Evolutionary conservation across 1,284 basidiomycete genomes (phyloP).

Genomic region (Marasmius fiardii): DNA sequence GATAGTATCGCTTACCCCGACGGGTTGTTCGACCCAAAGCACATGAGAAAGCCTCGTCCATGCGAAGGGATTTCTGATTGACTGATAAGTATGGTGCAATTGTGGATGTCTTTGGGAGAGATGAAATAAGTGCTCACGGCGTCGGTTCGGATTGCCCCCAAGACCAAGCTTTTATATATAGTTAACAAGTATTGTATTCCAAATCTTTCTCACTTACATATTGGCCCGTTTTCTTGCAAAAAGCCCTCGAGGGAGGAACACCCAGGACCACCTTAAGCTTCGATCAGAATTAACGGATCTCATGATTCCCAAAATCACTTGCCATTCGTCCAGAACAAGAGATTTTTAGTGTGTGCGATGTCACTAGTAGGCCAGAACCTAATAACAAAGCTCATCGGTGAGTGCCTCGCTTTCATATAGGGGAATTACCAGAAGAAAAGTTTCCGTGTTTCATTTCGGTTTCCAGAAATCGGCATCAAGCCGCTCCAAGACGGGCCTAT

Average conservation of each 20-base stretch:
- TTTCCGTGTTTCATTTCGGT: constrained; percentile 58
- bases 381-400: not conserved
- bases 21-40: constrained; percentile 77
- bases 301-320: constrained; percentile 24
- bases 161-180: constrained; percentile 40
- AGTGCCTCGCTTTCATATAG: not conserved
- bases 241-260: constrained; percentile 78
- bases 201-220: constrained; percentile 20
- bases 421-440: constrained; percentile 72
- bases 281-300: constrained; percentile 1
- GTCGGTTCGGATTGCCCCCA: constrained; percentile 54
- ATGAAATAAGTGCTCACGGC: constrained; percentile 24
- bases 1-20: constrained; percentile 35
- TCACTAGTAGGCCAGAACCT: constrained; percentile 45
- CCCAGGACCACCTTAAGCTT: constrained; percentile 39
- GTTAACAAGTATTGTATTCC: constrained; percentile 16
- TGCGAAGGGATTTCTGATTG: constrained; percentile 43
- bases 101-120: not conserved
- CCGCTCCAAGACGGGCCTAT: constrained; percentile 64
- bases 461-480: constrained; percentile 58
- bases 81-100: constrained; percentile 3
- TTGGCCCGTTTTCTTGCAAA: constrained; percentile 71
- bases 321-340: constrained; percentile 51
- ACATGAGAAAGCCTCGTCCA: constrained; percentile 75
- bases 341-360: constrained; percentile 40